Conservation (phyloP, 768 basidiomycete species). For the Phylloporus rhodoxanthus region DNA sequence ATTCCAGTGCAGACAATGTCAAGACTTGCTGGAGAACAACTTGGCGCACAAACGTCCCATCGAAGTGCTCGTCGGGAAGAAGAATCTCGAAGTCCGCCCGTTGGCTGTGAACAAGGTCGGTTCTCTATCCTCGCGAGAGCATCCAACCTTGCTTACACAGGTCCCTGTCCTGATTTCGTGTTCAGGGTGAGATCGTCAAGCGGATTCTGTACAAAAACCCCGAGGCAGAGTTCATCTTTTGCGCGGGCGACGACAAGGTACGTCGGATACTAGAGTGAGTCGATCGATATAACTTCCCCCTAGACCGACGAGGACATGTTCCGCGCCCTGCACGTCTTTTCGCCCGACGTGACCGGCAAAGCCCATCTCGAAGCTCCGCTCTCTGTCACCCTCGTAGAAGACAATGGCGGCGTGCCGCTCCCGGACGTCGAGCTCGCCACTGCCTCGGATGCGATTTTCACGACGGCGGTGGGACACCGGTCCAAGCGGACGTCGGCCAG, state of each 20-base stretch:
- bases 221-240: slow-evolving; percentile 93
- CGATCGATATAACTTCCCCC: too few species aligned
- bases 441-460: slow-evolving; percentile 70
- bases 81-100: slow-evolving; percentile 96
- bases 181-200: slow-evolving; percentile 89
- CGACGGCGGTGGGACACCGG: slow-evolving; percentile 88
- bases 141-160: background rate
- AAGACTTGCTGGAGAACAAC: slow-evolving; percentile 93
- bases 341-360: slow-evolving; percentile 30
- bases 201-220: slow-evolving; percentile 88
- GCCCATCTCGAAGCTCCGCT: slow-evolving; percentile 54
- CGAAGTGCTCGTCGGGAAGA: slow-evolving; percentile 96
- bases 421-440: slow-evolving; percentile 59
- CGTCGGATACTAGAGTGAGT: background rate
- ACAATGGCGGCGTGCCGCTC: slow-evolving; percentile 14
- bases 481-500: slow-evolving; percentile 84
- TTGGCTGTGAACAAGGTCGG: slow-evolving; percentile 86
- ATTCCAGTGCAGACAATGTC: slow-evolving; percentile 95
- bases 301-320: slow-evolving; percentile 99
- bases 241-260: slow-evolving; percentile 97
- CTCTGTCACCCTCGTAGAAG: slow-evolving; percentile 37
- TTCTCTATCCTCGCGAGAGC: background rate
- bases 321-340: slow-evolving; percentile 73
- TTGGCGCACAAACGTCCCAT: slow-evolving; percentile 90
- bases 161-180: background rate